These are phyloP conservation scores for Cercospora sp. DNA, from an alignment of 2,329 filamentous ascomycete species.

Conservation along the genomic window DNA sequence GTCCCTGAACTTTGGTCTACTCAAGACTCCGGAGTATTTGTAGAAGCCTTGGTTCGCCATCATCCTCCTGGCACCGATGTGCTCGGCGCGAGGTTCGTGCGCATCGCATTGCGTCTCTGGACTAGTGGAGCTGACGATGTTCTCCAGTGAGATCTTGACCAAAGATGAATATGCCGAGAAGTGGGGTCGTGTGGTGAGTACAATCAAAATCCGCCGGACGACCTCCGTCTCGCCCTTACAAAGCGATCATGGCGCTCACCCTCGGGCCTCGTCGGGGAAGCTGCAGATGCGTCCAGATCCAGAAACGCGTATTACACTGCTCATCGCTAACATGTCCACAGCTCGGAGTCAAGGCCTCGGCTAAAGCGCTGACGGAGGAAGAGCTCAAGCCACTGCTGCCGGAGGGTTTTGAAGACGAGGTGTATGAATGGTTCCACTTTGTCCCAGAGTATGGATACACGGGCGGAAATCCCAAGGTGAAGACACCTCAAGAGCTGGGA, in stretches of 20 bases:
- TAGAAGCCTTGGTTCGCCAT: not conserved
- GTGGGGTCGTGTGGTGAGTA: not conserved
- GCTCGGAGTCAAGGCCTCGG: not conserved
- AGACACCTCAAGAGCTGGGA: not conserved
- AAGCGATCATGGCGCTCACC: not conserved
- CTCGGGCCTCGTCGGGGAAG: not conserved
- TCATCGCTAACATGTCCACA: not conserved
- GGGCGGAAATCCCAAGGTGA: not conserved
- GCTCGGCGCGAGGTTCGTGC: not conserved
- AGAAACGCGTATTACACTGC: not conserved
- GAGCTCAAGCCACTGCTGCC: not conserved
- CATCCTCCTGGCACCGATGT: not conserved
- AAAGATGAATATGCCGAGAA: not conserved
- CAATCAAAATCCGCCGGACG: not conserved
- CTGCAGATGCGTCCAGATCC: not conserved
- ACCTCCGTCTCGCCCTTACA: not conserved
- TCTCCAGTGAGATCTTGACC: not conserved
- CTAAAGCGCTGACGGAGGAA: not conserved
- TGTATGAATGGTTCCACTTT: not conserved
- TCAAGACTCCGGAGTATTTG: not conserved
- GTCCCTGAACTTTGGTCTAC: not conserved
- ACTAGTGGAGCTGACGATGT: not conserved
- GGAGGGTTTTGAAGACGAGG: not conserved
- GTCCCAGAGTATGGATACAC: not conserved
- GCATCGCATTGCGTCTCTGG: not conserved